Percentiles rank a stretch among this genome's conserved stretches.
phyloP scores from a whole-genome alignment of 2,329 filamentous ascomycete species.

The Trichoderma hamatum region DNA sequence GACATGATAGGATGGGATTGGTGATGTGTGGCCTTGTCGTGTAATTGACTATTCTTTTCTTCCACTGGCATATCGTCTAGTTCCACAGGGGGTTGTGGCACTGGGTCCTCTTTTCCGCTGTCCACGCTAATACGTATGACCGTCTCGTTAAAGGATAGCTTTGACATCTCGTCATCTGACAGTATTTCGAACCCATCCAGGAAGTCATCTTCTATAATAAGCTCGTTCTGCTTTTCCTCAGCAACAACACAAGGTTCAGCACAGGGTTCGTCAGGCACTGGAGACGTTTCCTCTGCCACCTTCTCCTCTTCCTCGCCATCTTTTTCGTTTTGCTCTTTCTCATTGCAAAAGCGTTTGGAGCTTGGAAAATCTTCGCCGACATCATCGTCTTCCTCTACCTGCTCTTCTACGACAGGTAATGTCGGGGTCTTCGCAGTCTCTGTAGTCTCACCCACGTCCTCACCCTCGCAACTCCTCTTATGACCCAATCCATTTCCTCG shows the following conservation, averaged over 20 bases:
- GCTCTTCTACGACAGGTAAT: slow-evolving; percentile 27
- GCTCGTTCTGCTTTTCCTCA: background rate
- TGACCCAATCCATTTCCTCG: slow-evolving; percentile 39
- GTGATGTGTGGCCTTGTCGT: background rate
- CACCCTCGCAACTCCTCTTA: slow-evolving; percentile 37
- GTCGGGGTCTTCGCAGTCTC: background rate
- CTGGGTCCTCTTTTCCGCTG: background rate
- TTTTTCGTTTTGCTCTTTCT: background rate
- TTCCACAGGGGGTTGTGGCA: background rate
- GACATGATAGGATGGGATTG: background rate
- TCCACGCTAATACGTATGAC: background rate
- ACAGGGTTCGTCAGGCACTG: background rate
- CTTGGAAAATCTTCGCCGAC: slow-evolving; percentile 22
- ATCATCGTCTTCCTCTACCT: slow-evolving; percentile 26
- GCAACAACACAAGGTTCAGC: background rate
- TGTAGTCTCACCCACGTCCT: background rate
- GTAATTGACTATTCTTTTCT: background rate
- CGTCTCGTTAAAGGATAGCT: background rate
- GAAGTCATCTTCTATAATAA: background rate
- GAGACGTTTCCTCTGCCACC: too few relatives aligned
- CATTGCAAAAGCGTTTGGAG: slow-evolving; percentile 6
- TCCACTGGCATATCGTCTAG: background rate
- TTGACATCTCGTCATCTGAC: slow-evolving; percentile 9
- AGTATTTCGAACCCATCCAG: slow-evolving; percentile 5
- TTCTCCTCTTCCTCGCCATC: background rate